These are phyloP conservation scores for Dendrobium catenatum DNA, from an alignment of 106 monocot species.

Conservation along the genomic window DNA sequence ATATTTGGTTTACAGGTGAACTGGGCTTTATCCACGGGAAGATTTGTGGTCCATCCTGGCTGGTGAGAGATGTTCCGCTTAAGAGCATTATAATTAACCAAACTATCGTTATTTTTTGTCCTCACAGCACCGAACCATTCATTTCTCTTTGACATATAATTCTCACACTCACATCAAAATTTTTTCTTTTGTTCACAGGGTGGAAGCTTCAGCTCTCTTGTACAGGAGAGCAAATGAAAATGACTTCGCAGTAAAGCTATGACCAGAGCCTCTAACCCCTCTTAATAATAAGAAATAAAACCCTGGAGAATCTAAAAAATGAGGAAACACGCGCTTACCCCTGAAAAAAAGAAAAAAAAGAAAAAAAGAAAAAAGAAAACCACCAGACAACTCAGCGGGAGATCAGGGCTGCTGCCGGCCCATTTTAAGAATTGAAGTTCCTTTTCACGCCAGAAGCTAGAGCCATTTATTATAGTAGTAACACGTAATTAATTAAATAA, in stretches of 20 bases:
- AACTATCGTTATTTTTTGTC: background rate
- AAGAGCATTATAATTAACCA: background rate
- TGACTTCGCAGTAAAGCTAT: conserved; percentile 70
- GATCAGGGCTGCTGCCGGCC: background rate
- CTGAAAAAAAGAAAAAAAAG: background rate
- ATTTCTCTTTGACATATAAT: background rate
- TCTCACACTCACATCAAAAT: background rate
- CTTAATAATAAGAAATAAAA: background rate
- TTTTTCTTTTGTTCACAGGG: conserved; percentile 44
- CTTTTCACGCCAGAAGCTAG: background rate
- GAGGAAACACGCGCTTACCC: background rate
- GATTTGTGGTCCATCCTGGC: conserved; percentile 81
- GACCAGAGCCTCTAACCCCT: conserved; percentile 7
- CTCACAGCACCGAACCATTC: background rate
- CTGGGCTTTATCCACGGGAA: conserved; percentile 81
- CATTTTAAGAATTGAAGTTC: background rate
- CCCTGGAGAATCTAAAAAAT: background rate
- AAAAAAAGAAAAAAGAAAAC: background rate
- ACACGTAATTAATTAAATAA: background rate
- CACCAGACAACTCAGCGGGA: background rate
- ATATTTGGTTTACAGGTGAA: conserved; percentile 52
- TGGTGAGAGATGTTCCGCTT: conserved; percentile 53
- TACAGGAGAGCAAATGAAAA: conserved; percentile 79
- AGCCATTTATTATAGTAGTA: background rate
- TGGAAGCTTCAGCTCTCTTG: conserved; percentile 88